These are phyloP conservation scores for Acacia crassicarpa DNA, from an alignment of 306 rosid genomes.

Conservation along the genomic window DNA sequence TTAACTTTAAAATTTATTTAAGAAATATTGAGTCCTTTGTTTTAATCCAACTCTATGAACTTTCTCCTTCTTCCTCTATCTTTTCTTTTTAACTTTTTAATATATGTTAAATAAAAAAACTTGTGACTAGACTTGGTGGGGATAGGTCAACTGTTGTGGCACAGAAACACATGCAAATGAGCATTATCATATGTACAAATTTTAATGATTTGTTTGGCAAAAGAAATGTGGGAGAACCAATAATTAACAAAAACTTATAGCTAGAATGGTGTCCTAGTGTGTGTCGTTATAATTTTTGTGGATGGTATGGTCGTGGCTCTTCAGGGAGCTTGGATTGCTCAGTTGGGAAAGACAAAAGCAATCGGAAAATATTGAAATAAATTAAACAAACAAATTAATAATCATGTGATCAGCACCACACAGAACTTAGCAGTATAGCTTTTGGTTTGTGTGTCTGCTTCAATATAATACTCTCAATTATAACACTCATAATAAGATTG, in stretches of 20 bases:
- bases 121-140: neutral
- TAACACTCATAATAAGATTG: slow-evolving; percentile 48
- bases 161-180: slow-evolving; percentile 41
- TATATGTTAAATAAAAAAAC: neutral
- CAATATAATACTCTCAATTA: slow-evolving; percentile 51
- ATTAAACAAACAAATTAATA: neutral
- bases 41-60: neutral
- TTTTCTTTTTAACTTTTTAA: neutral
- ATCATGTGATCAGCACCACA: slow-evolving; percentile 29
- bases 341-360: slow-evolving; percentile 10
- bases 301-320: slow-evolving; percentile 23
- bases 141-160: slow-evolving; percentile 18
- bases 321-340: slow-evolving; percentile 27
- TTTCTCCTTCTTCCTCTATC: neutral
- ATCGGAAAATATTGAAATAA: slow-evolving; percentile 3
- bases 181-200: slow-evolving; percentile 17
- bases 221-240: slow-evolving; percentile 31
- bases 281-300: neutral
- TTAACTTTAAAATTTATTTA: too few relatives aligned
- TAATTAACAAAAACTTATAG: slow-evolving; percentile 37
- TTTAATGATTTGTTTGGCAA: slow-evolving; percentile 28
- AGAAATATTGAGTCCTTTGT: too few relatives aligned
- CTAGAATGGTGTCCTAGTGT: neutral
- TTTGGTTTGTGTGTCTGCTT: slow-evolving; percentile 60
- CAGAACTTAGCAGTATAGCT: slow-evolving; percentile 34